Percentiles rank a stretch among this genome's conserved stretches.
These are phyloP conservation scores for Xylaria hypoxylon DNA, from an alignment of 2,329 filamentous ascomycete species.

Conservation along the genomic window DNA sequence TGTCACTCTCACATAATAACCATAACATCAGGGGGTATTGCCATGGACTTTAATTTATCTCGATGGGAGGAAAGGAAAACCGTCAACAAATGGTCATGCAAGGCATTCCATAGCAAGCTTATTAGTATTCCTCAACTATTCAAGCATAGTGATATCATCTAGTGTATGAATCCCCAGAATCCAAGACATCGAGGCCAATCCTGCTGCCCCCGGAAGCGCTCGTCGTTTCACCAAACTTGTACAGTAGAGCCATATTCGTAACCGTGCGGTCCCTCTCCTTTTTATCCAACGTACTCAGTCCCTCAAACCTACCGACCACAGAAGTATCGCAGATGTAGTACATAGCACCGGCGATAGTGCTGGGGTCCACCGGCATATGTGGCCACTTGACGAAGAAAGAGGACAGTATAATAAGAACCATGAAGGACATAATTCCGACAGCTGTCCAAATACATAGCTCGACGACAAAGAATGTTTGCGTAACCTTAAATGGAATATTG, in stretches of 20 bases:
- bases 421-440: conserved; percentile 52
- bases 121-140: background rate
- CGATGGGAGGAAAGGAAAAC: background rate
- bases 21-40: no score
- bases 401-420: conserved; percentile 52
- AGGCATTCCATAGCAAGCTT: background rate
- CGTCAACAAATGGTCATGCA: background rate
- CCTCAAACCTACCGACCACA: conserved; percentile 19
- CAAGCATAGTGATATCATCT: background rate
- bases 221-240: conserved; percentile 27
- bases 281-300: conserved; percentile 22
- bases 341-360: conserved; percentile 53
- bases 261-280: conserved; percentile 27
- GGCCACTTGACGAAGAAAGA: conserved; percentile 53
- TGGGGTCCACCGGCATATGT: conserved; percentile 54
- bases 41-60: background rate
- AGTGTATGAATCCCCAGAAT: conserved; percentile 8
- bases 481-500: conserved; percentile 55
- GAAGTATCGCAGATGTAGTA: conserved; percentile 47
- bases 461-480: conserved; percentile 51
- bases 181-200: conserved; percentile 21
- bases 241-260: conserved; percentile 16
- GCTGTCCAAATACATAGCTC: conserved; percentile 51
- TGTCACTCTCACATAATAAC: no score
- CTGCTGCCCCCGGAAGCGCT: conserved; percentile 1